These are phyloP conservation scores for Fonsecaea pedrosoi DNA, from an alignment of 2,329 filamentous ascomycete species.

Conservation along the genomic window DNA sequence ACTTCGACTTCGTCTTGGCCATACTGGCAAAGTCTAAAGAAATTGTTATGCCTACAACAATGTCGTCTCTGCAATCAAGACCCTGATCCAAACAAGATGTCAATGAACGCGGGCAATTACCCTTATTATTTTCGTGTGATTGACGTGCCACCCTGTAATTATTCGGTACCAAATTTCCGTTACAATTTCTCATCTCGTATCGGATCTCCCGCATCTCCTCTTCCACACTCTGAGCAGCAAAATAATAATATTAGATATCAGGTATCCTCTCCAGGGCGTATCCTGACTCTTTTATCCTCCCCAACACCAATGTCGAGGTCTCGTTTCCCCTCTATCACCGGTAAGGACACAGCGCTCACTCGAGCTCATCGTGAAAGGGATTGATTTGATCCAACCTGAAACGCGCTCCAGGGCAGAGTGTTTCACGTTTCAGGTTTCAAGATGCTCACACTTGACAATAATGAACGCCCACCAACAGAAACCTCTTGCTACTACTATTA, in stretches of 20 bases:
- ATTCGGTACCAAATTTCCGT: neutral
- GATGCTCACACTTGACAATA: conserved; percentile 1
- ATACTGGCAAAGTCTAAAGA: neutral
- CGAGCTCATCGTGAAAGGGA: neutral
- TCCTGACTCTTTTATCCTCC: no score
- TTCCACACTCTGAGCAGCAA: no score
- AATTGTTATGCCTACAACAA: neutral
- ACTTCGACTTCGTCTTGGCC: neutral
- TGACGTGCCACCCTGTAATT: neutral
- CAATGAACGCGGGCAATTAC: neutral
- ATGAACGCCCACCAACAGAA: neutral
- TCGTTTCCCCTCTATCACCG: neutral
- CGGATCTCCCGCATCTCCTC: no score
- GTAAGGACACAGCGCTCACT: neutral
- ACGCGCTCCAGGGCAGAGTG: conserved; percentile 1
- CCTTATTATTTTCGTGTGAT: neutral
- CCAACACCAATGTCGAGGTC: neutral
- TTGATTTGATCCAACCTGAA: conserved; percentile 15
- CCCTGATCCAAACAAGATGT: neutral
- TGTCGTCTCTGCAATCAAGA: neutral
- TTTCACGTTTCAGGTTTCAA: conserved; percentile 19
- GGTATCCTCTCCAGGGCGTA: no score
- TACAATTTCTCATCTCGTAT: no score
- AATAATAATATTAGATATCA: no score
- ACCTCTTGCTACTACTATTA: neutral